These are phyloP conservation scores for Boletus insuetus DNA, from an alignment of 768 basidiomycete species.

Conservation along the genomic window DNA sequence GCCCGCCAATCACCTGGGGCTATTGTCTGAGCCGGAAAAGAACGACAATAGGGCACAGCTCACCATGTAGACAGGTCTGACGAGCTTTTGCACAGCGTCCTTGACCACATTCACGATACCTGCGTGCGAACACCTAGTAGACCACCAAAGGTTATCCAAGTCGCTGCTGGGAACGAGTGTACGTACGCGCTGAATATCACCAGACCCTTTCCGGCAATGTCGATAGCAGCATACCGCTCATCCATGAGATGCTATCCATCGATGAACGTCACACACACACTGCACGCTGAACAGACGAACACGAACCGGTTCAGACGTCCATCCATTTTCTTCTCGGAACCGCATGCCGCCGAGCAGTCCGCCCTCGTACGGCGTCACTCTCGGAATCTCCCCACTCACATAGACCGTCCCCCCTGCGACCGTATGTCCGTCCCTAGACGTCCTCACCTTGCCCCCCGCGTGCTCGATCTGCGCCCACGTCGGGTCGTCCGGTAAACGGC, in stretches of 20 bases:
- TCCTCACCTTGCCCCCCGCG: constrained; percentile 55
- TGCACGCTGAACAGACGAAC: neutral
- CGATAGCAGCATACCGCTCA: constrained; percentile 74
- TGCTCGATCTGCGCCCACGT: constrained; percentile 61
- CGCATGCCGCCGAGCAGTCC: constrained; percentile 68
- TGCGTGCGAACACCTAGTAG: constrained; percentile 64
- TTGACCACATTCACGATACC: constrained; percentile 83
- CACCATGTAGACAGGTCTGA: constrained; percentile 76
- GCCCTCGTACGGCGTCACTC: constrained; percentile 63
- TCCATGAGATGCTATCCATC: constrained; percentile 67
- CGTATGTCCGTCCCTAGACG: constrained; percentile 56
- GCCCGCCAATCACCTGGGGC: constrained; percentile 68
- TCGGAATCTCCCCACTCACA: constrained; percentile 79
- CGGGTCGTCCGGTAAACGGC: constrained; percentile 66
- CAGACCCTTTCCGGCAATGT: constrained; percentile 79
- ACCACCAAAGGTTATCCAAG: neutral
- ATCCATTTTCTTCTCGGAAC: constrained; percentile 45
- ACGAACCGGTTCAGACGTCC: constrained; percentile 57
- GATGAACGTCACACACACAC: neutral
- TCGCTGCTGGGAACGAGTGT: neutral
- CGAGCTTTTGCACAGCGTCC: constrained; percentile 60
- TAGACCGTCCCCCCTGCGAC: constrained; percentile 64
- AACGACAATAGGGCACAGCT: neutral
- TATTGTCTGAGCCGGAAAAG: neutral
- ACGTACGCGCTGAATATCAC: constrained; percentile 83